Base-by-base conservation (phyloP, 1,139 yeast species). In the Saccharomyces pastorianus region DNA sequence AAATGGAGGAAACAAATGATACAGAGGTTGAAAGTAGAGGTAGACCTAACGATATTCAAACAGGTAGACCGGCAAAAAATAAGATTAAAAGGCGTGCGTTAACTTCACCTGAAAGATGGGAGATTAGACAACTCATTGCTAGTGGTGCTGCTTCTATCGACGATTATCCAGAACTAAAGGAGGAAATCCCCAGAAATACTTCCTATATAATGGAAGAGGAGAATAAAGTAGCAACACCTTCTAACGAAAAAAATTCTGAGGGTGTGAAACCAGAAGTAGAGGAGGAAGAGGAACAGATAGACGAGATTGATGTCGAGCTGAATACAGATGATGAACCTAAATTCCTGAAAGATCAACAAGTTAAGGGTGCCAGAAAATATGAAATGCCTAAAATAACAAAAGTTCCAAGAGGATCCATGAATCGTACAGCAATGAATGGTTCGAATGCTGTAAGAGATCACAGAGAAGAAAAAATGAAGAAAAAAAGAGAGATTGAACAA, bases 31-130 rank as follows among this genome's bases (percentile, higher is more conserved):
- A 51, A 27, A 56, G 73, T 32, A 67, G 73, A 53, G 70, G 72
- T 48, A 69, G 66, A 41, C 55, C 63, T 48, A 57, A 50, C 28
- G 54, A 54, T 32, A 53, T 49, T 34, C 25, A 53, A 49, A 57
- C 51, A 50, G 59, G 34, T 55, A 59, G 54, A 17, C 41, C 48
- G 8, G 27, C 51, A 27, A 29, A 51, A 23, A 23, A 31, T 14
- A 47, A 59, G 29, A 57, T 57, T 14, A 55, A 55, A 4, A 68
- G 74, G 55, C 76, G 83, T 61, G 73, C 88, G 51, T 68, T 85
- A 42, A 84, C 95, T 0, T 85, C 95, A 0, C 95, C 96, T 1
- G 98, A 91, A 67, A 72, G 91, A 55, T 91, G 96, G 96, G 97
- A 91, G 64, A 78, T 88, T 51, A 76, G 88, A 38, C 97, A 91